phyloP scores from a whole-genome alignment of 306 rosid genomes.

The Astragalus membranaceus region DNA sequence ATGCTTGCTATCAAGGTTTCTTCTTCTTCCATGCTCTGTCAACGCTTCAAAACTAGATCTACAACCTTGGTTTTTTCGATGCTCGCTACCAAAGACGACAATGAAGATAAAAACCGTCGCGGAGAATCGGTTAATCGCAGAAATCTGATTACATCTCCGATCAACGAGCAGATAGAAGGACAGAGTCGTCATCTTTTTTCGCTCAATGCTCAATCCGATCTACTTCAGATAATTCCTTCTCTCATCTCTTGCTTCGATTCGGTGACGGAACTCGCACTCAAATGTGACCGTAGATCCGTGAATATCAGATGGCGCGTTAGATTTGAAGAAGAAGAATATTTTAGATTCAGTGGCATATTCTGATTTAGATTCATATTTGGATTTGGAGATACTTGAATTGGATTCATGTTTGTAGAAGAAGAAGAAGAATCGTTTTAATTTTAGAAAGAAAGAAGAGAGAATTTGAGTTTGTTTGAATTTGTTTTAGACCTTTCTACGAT shows the following conservation, averaged over 20 bases:
- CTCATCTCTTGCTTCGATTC: slow-evolving; percentile 84
- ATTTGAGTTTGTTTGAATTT: too few relatives aligned
- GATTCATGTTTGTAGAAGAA: too few relatives aligned
- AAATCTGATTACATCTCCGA: slow-evolving; percentile 63
- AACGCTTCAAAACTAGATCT: slow-evolving; percentile 56
- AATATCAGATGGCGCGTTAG: too few relatives aligned
- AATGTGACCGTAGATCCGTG: slow-evolving; percentile 80
- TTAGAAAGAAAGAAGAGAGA: too few relatives aligned
- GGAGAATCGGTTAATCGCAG: background rate
- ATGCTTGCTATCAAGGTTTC: too few relatives aligned
- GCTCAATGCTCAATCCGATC: slow-evolving; percentile 67
- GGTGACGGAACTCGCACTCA: slow-evolving; percentile 80
- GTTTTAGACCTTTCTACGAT: too few relatives aligned
- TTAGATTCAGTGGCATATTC: too few relatives aligned
- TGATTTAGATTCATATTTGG: too few relatives aligned
- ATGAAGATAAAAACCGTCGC: background rate
- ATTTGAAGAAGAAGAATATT: too few relatives aligned
- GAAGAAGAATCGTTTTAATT: too few relatives aligned
- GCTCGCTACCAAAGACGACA: background rate
- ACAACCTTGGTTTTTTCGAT: slow-evolving; percentile 54
- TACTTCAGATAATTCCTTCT: slow-evolving; percentile 37
- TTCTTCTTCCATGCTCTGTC: too few relatives aligned
- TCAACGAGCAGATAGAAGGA: slow-evolving; percentile 71
- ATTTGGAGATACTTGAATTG: too few relatives aligned
- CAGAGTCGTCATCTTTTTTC: slow-evolving; percentile 91